Percentiles rank a stretch among this genome's conserved stretches.
phyloP scores from a whole-genome alignment of 257 asterid genomes.

The Fraxinus cuspidata region DNA sequence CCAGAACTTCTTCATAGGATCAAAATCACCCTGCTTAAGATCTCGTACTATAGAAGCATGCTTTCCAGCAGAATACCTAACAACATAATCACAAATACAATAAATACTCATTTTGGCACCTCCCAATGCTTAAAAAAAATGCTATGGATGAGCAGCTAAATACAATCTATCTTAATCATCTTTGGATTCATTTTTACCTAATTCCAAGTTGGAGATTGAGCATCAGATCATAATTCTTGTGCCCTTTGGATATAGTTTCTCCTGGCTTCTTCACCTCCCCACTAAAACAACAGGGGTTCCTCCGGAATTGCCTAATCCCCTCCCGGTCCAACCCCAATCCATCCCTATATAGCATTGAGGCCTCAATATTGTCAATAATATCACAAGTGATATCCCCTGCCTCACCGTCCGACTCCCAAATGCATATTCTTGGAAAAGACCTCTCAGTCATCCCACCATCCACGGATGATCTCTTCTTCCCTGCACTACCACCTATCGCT shows the following conservation, averaged over 20 bases:
- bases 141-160: not conserved
- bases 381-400: conserved; percentile 66
- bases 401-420: conserved; percentile 63
- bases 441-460: conserved; percentile 40
- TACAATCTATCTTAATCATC: not conserved
- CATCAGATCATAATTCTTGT: conserved; percentile 67
- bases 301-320: conserved; percentile 53
- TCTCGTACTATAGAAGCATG: conserved; percentile 47
- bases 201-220: conserved; percentile 68
- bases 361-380: conserved; percentile 53
- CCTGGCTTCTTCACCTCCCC: conserved; percentile 65
- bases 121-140: not conserved
- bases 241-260: conserved; percentile 57
- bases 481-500: conserved; percentile 36
- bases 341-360: conserved; percentile 48
- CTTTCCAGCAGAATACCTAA: conserved; percentile 67
- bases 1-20: conserved; percentile 68
- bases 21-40: conserved; percentile 58
- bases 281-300: conserved; percentile 45
- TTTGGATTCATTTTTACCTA: conserved; percentile 32
- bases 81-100: conserved; percentile 15
- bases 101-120: not conserved
- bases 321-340: conserved; percentile 38
- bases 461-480: conserved; percentile 48
- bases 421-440: conserved; percentile 53